Evolutionary conservation across 2,329 filamentous ascomycete genomes (phyloP).

Genomic region (Rugonectria rugulosa): DNA sequence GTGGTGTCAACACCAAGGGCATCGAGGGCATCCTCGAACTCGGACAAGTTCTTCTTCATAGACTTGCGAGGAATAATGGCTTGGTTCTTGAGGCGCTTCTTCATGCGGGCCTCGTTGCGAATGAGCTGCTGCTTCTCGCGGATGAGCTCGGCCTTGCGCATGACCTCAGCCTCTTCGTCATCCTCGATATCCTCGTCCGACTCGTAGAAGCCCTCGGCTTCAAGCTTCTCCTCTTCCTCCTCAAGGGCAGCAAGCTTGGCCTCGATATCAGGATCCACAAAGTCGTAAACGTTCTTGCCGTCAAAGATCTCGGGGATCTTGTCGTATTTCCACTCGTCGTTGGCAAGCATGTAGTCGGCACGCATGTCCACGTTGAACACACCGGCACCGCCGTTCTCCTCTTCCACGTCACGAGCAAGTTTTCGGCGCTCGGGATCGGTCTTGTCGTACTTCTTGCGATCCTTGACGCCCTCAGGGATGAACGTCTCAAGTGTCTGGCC

Average conservation of each 20-base stretch:
- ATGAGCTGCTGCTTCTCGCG: slow-evolving; percentile 93
- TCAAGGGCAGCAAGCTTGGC: slow-evolving; percentile 89
- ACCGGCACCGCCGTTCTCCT: slow-evolving; percentile 91
- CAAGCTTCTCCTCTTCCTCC: slow-evolving; percentile 92
- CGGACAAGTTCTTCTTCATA: slow-evolving; percentile 81
- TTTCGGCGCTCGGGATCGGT: slow-evolving; percentile 82
- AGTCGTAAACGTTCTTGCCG: slow-evolving; percentile 98
- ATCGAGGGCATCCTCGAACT: slow-evolving; percentile 87
- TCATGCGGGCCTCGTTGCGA: slow-evolving; percentile 92
- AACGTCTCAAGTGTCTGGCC: slow-evolving; percentile 81
- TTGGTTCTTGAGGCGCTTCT: slow-evolving; percentile 96
- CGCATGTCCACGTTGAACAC: slow-evolving; percentile 95
- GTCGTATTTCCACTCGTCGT: slow-evolving; percentile 95
- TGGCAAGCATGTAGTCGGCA: slow-evolving; percentile 84
- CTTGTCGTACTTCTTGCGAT: slow-evolving; percentile 88
- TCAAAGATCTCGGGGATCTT: slow-evolving; percentile 93
- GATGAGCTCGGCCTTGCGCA: slow-evolving; percentile 93
- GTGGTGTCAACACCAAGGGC: slow-evolving; percentile 85
- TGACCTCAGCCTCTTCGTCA: slow-evolving; percentile 84
- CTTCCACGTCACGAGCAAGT: slow-evolving; percentile 87
- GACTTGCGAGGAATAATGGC: slow-evolving; percentile 88
- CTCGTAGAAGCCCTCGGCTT: slow-evolving; percentile 93
- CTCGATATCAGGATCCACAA: slow-evolving; percentile 96
- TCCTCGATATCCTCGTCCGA: slow-evolving; percentile 84
- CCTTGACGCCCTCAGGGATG: slow-evolving; percentile 85